Percentiles rank a stretch among this genome's conserved stretches.
phyloP scores from a whole-genome alignment of 2,329 filamentous ascomycete species.

The Fusarium torreyae region DNA sequence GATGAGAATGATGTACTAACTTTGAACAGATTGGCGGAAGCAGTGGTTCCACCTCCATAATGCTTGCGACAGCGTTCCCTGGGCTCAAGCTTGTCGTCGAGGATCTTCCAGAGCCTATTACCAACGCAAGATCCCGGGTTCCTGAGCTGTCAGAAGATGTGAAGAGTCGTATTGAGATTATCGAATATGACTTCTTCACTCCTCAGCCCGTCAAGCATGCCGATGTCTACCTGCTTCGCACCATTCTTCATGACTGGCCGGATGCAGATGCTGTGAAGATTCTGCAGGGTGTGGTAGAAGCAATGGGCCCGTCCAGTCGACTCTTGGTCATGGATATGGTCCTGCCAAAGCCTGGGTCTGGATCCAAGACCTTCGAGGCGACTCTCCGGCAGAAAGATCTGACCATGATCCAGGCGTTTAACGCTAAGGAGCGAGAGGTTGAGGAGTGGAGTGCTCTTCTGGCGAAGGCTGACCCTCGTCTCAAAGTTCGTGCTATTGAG shows the following conservation, averaged over 20 bases:
- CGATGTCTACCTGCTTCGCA: constrained; percentile 53
- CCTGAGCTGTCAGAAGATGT: constrained; percentile 40
- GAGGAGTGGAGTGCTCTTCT: constrained; percentile 33
- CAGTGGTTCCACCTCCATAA: constrained; percentile 17
- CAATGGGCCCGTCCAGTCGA: constrained; percentile 11
- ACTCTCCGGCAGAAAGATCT: constrained; percentile 36
- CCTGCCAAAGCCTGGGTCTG: constrained; percentile 31
- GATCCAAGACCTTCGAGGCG: constrained; percentile 13
- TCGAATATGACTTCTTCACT: constrained; percentile 54
- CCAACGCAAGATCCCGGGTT: constrained; percentile 22
- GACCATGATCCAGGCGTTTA: constrained; percentile 45
- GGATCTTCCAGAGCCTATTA: constrained; percentile 46
- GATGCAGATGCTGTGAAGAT: constrained; percentile 54
- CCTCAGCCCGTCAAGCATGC: constrained; percentile 50
- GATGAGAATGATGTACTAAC: background rate
- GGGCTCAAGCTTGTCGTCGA: constrained; percentile 56
- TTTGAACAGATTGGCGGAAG: constrained; percentile 20
- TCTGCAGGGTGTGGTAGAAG: constrained; percentile 32
- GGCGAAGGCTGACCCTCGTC: constrained; percentile 5
- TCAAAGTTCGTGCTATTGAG: constrained; percentile 26
- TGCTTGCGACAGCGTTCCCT: constrained; percentile 52
- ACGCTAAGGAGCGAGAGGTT: constrained; percentile 27
- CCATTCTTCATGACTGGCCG: constrained; percentile 55
- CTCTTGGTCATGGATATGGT: constrained; percentile 46
- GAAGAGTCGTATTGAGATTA: constrained; percentile 42